phyloP scores from a whole-genome alignment of 176 grass and related monocot genomes.

The Hsuehochloa calcarea region DNA sequence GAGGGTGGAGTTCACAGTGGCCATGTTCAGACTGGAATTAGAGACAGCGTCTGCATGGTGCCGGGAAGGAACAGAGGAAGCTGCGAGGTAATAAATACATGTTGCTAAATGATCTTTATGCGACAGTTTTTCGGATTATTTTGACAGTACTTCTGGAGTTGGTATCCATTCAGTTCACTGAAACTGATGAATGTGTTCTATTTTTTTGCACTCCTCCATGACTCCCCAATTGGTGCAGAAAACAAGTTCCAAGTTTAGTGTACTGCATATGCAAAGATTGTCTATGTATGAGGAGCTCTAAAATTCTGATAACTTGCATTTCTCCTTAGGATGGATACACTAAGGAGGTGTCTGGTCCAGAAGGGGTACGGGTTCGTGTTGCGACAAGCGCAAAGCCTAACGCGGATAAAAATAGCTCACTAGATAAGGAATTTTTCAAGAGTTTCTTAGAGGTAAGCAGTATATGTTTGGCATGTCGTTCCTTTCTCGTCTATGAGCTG shows the following conservation, averaged over 20 bases:
- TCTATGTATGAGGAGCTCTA: neutral
- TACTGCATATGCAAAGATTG: neutral
- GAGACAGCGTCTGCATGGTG: conserved; percentile 59
- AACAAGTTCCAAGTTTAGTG: neutral
- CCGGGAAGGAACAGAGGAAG: conserved; percentile 41
- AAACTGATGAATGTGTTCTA: neutral
- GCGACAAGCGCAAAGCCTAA: conserved; percentile 73
- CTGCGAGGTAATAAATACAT: conserved; percentile 50
- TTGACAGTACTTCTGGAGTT: neutral
- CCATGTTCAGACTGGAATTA: conserved; percentile 68
- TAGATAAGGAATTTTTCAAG: conserved; percentile 59
- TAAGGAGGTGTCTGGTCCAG: conserved; percentile 53
- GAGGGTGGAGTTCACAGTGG: conserved; percentile 62
- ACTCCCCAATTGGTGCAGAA: neutral
- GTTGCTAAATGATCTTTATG: neutral
- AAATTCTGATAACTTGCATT: neutral
- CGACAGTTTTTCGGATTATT: neutral
- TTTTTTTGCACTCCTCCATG: neutral
- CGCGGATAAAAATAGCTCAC: conserved; percentile 40
- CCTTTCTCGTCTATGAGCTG: neutral
- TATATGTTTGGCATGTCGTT: neutral
- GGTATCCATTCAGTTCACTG: neutral
- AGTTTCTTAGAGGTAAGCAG: conserved; percentile 67
- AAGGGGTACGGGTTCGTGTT: conserved; percentile 51
- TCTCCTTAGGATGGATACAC: conserved; percentile 66